phyloP scores from a whole-genome alignment of 768 basidiomycete species.

The Suillus lakei region DNA sequence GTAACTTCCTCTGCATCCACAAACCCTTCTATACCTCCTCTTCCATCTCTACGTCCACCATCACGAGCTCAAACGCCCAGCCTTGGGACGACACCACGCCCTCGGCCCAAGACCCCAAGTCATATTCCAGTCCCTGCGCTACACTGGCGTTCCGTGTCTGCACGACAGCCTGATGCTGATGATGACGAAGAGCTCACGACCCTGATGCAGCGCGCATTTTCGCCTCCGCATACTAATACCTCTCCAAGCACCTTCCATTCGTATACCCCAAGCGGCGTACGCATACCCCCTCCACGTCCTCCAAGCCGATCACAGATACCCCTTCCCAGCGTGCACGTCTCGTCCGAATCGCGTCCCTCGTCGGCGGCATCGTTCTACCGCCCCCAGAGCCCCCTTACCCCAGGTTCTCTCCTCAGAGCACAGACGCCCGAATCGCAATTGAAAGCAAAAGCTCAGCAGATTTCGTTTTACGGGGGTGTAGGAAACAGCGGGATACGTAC shows the following conservation, averaged over 20 bases:
- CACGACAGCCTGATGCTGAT: conserved; percentile 48
- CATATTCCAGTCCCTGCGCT: conserved; percentile 71
- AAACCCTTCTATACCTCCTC: conserved; percentile 42
- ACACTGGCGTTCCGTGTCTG: conserved; percentile 53
- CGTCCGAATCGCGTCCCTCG: conserved; percentile 70
- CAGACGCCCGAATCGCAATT: conserved; percentile 74
- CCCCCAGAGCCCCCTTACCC: conserved; percentile 56
- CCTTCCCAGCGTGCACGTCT: conserved; percentile 72
- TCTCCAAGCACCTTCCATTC: conserved; percentile 42
- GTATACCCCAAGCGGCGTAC: conserved; percentile 46
- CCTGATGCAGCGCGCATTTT: conserved; percentile 64
- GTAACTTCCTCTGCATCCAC: conserved; percentile 73
- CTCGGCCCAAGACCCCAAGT: conserved; percentile 80
- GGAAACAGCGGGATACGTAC: conserved; percentile 35
- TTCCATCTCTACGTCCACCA: conserved; percentile 40
- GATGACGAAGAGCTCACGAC: conserved; percentile 48
- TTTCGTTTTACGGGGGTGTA: conserved; percentile 55
- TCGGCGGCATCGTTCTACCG: conserved; percentile 74
- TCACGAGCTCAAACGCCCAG: conserved; percentile 67
- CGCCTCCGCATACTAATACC: conserved; percentile 57
- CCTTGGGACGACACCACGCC: conserved; percentile 56
- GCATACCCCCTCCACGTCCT: conserved; percentile 65
- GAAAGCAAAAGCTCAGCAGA: conserved; percentile 62
- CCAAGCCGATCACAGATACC: conserved; percentile 87
- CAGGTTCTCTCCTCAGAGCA: conserved; percentile 48